Evolutionary conservation across 352 stramenopile species (phyloP), one percentile per base, ranked within the genome.

Genomic region (Phytophthora lateralis): DNA sequence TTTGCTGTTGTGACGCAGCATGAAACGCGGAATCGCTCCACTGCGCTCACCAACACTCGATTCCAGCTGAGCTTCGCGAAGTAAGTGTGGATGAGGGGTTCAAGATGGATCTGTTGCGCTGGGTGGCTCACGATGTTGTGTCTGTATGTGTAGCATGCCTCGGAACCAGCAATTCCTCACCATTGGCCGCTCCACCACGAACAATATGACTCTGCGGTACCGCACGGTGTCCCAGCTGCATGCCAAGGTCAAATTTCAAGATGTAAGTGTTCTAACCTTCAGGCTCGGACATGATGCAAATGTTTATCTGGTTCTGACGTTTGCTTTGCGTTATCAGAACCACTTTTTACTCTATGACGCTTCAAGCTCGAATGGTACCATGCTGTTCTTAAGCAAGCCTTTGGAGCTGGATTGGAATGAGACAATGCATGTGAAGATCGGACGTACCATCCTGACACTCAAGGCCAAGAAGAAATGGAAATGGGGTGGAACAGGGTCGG

Each of bases 11-110:
- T 97, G 30, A 97, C 90, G 24, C 87, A 94, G 63, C 90, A 97
- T 62, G 88, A 96, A 59, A 93, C 83, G 4, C 71, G 85, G 34
- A 92, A 88, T 64, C 81, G 82, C 11, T 90, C 85, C 11, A 93
- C 85, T 0, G 80, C 82, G 24, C 78, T 97, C 6, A 97, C 93
- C 12, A 97, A 96, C 67, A 97, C 91, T 43, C 88, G 91, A 18
- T 97, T 97, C 73, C 91, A 97, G 63, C 77, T 97, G 37, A 96
- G 85, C 61, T 97, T 97, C 67, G 85, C 86, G 47, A 96, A 90
- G 85, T 95, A 74, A 9, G 80, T 88, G 18, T 12, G 29, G 21
- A 0, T 48, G 24, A 42, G 6, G 27, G 7, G n/a, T 17, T 42
- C 17, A 27, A 20, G 18, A 24, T 14, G 14, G 11, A 3, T 43